These are phyloP conservation scores for Quercus berberidifolia DNA, from an alignment of 306 rosid genomes.

Conservation along the genomic window DNA sequence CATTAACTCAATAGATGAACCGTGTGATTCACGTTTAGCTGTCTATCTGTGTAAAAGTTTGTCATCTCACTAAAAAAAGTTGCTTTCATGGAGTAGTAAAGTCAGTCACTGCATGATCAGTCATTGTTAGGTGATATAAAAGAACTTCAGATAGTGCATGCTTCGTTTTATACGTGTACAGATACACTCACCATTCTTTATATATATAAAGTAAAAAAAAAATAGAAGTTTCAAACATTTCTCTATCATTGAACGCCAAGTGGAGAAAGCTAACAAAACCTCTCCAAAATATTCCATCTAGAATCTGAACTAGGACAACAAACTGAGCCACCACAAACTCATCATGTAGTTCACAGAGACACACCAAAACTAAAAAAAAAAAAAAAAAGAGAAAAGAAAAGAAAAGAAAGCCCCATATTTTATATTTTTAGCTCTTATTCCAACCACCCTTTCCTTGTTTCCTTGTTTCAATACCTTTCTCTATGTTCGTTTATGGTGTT, in stretches of 20 bases:
- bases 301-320: slow-evolving; percentile 19
- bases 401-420: slow-evolving; percentile 10
- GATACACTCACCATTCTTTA: background rate
- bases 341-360: slow-evolving; percentile 1
- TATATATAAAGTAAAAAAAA: too few species aligned
- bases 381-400: background rate
- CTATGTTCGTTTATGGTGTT: slow-evolving; percentile 30
- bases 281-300: slow-evolving; percentile 9
- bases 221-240: background rate
- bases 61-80: background rate
- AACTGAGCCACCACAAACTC: slow-evolving; percentile 1
- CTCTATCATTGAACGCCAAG: slow-evolving; percentile 10
- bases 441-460: slow-evolving; percentile 31
- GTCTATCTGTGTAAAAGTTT: slow-evolving; percentile 5
- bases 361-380: too few species aligned
- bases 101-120: too few species aligned
- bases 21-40: background rate
- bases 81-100: background rate
- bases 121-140: background rate
- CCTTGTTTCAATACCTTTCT: slow-evolving; percentile 27
- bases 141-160: slow-evolving; percentile 18
- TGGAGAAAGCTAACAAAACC: slow-evolving; percentile 12
- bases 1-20: too few species aligned
- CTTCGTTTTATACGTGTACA: slow-evolving; percentile 3
- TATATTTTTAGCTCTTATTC: slow-evolving; percentile 32